A percentile compares a stretch with the other conserved stretches of the same genome.
Conservation (phyloP, 1,284 basidiomycete genomes). For the Ganoderma sinense region DNA sequence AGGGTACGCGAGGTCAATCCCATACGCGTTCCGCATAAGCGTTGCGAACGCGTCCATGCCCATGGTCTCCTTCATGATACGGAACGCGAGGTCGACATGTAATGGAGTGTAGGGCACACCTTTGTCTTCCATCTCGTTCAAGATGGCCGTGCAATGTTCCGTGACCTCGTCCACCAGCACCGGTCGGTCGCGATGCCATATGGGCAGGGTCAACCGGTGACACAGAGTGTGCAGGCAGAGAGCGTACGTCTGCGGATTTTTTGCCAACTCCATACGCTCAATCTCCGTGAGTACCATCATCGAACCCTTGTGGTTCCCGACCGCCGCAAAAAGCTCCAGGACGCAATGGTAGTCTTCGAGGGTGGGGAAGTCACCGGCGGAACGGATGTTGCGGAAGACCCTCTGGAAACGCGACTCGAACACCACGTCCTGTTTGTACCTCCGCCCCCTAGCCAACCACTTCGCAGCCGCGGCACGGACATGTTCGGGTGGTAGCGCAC, state of each 20-base stretch:
- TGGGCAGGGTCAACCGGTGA: constrained; percentile 67
- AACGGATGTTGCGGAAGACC: constrained; percentile 73
- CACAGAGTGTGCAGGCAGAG: constrained; percentile 72
- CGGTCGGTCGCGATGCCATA: constrained; percentile 44
- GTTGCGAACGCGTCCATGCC: constrained; percentile 60
- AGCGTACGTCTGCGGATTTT: constrained; percentile 63
- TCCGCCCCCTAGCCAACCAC: constrained; percentile 44
- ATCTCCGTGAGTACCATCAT: constrained; percentile 69
- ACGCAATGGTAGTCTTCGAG: constrained; percentile 78
- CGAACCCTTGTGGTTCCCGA: constrained; percentile 68
- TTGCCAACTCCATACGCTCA: constrained; percentile 48
- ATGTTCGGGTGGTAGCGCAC: constrained; percentile 53
- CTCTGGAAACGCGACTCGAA: constrained; percentile 70
- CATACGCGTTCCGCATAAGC: constrained; percentile 71
- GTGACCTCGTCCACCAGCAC: constrained; percentile 50
- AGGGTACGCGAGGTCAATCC: constrained; percentile 75
- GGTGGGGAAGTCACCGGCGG: constrained; percentile 54
- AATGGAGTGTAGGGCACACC: constrained; percentile 58
- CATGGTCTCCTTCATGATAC: constrained; percentile 70
- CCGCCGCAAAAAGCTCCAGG: constrained; percentile 74
- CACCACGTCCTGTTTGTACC: constrained; percentile 47
- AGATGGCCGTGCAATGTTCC: constrained; percentile 54
- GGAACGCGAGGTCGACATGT: constrained; percentile 69
- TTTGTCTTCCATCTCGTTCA: constrained; percentile 61
- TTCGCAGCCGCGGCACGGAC: constrained; percentile 54